Conservation (phyloP, 1,284 basidiomycete species). For the Ceratobasidium sp. region DNA sequence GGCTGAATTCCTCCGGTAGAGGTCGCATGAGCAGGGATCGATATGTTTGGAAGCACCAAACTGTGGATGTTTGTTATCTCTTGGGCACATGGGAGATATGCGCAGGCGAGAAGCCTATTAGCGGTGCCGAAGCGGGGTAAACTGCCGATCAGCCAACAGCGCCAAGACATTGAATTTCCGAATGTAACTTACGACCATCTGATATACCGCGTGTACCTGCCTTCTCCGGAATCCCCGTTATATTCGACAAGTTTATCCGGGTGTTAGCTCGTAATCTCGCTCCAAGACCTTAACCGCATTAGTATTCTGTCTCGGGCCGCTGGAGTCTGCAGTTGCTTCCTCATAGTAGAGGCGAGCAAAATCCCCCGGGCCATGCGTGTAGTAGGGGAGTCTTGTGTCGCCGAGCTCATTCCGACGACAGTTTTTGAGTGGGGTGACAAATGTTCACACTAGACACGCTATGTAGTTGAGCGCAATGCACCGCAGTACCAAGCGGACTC, state of each 20-base stretch:
- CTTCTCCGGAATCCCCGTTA: not conserved
- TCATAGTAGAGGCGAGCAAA: too few species aligned
- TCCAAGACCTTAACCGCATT: not conserved
- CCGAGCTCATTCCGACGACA: too few species aligned
- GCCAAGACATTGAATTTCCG: conserved; percentile 19
- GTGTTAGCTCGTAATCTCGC: not conserved
- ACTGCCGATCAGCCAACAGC: not conserved
- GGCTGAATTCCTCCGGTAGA: not conserved
- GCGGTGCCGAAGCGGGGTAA: not conserved
- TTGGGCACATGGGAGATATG: not conserved
- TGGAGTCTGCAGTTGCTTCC: not conserved
- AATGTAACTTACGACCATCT: not conserved
- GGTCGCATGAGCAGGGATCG: conserved; percentile 12
- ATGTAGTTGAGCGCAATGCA: too few species aligned
- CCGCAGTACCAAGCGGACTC: too few species aligned
- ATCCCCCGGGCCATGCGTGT: too few species aligned
- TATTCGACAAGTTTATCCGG: not conserved
- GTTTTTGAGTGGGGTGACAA: too few species aligned
- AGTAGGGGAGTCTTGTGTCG: too few species aligned
- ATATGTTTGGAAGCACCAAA: not conserved
- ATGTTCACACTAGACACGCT: too few species aligned
- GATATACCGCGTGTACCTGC: not conserved
- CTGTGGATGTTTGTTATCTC: conserved; percentile 3
- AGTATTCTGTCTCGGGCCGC: not conserved
- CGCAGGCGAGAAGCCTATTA: conserved; percentile 14